Evolutionary conservation across 352 stramenopile species (phyloP), one percentile per base, ranked within the genome.

Genomic region (Blastocystis sp.): DNA sequence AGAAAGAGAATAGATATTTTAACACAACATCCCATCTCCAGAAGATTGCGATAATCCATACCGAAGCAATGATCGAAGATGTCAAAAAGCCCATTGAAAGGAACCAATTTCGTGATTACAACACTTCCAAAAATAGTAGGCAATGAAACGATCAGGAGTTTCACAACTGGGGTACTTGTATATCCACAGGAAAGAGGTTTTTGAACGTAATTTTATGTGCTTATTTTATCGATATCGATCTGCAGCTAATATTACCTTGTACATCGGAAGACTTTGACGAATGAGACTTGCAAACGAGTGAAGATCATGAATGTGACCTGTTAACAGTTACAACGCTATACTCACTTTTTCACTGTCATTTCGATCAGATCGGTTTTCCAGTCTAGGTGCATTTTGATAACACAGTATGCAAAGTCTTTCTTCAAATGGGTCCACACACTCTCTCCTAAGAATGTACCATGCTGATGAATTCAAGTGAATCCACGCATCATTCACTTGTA

Each of bases 41-140:
- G 8, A 77, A 53, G n/a, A 77, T 8, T 18, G 66, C 20, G 9
- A 77, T 77, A 5, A 77, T 34, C 66, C 66, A 77, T 56, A 77
- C 18, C 9, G 66, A 77, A 2, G 8, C 56, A 66, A 66, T 66
- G 56, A 59, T 59, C 11, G 50, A 59, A n/a, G 50, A 59, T 59
- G 63, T 41, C 37, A 75, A 13, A 43, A 75, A 75, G 34, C 45
- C 63, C 63, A 75, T 75, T 75, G 0, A 47, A 8, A 43, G 11
- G 7, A 70, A 75, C 13, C 11, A 13, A 59, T 13, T 59, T n/a
- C 50, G 20, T n/a, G 50, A 59, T 59, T 13, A 59, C 20, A n/a
- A 59, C 11, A n/a, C 20, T 59, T 59, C 50, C 20, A n/a, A 59
- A 3, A 13, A n/a, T 59, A n/a, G 1, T 2, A n/a, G 20, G 3